phyloP scores from a whole-genome alignment of 1,284 basidiomycete species.

The Malassezia brasiliensis region DNA sequence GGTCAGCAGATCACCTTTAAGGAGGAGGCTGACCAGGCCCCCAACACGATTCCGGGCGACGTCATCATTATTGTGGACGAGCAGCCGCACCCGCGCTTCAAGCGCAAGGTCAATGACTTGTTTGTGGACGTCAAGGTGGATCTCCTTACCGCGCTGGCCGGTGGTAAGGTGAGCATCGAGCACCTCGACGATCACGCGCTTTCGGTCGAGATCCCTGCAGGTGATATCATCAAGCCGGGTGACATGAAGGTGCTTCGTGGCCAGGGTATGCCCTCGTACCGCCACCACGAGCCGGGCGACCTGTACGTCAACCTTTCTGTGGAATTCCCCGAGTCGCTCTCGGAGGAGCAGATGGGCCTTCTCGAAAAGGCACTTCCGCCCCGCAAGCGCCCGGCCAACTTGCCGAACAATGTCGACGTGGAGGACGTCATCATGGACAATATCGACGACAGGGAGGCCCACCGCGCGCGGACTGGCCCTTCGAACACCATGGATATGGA shows the following conservation, averaged over 20 bases:
- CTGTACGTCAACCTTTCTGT: slow-evolving; percentile 80
- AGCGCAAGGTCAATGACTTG: slow-evolving; percentile 85
- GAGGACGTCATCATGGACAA: slow-evolving; percentile 83
- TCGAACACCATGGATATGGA: slow-evolving; percentile 61
- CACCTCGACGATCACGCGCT: slow-evolving; percentile 89
- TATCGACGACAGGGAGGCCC: slow-evolving; percentile 65
- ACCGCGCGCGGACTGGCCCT: slow-evolving; percentile 50
- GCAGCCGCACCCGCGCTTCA: slow-evolving; percentile 83
- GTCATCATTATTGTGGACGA: slow-evolving; percentile 96
- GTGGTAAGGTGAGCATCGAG: slow-evolving; percentile 79
- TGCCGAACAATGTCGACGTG: slow-evolving; percentile 60
- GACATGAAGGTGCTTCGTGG: slow-evolving; percentile 76
- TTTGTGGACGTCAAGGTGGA: slow-evolving; percentile 80
- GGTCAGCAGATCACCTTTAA: slow-evolving; percentile 90
- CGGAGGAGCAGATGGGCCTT: slow-evolving; percentile 59
- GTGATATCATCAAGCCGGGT: slow-evolving; percentile 92
- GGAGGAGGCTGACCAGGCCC: slow-evolving; percentile 94
- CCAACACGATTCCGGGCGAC: slow-evolving; percentile 80
- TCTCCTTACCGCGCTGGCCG: slow-evolving; percentile 82
- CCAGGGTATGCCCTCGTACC: slow-evolving; percentile 96
- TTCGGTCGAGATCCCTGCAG: slow-evolving; percentile 66
- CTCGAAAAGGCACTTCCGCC: slow-evolving; percentile 82
- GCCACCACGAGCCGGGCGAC: slow-evolving; percentile 93
- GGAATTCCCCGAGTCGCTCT: slow-evolving; percentile 77
- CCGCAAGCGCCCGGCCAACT: slow-evolving; percentile 59